Percentiles rank a stretch among this genome's conserved stretches.
phyloP scores from a whole-genome alignment of 2,329 filamentous ascomycete genomes.

The Leptosphaerulina australis region DNA sequence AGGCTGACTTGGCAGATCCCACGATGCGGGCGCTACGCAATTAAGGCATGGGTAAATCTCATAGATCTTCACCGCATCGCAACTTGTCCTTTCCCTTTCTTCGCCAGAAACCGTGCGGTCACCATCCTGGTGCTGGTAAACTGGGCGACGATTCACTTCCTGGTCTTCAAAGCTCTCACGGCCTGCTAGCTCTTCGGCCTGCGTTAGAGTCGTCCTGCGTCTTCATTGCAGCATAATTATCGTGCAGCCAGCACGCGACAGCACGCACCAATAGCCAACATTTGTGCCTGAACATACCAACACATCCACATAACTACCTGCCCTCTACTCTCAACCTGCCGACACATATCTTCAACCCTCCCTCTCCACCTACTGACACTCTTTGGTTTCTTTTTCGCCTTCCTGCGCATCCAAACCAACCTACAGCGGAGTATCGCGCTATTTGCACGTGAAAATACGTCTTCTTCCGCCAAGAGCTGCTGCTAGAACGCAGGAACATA shows the following conservation, averaged over 20 bases:
- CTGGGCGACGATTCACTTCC: slow-evolving; percentile 6
- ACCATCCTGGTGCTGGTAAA: slow-evolving; percentile 11
- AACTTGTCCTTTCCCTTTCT: slow-evolving; percentile 29
- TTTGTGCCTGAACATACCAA: slow-evolving; percentile 36
- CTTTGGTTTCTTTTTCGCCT: slow-evolving; percentile 3
- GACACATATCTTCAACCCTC: slow-evolving; percentile 4
- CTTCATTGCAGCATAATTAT: slow-evolving; percentile 19
- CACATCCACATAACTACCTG: slow-evolving; percentile 23
- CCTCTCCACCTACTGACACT: slow-evolving; percentile 1
- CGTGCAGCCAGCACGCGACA: slow-evolving; percentile 46
- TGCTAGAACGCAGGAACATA: slow-evolving; percentile 15
- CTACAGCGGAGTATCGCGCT: slow-evolving; percentile 19
- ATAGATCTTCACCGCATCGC: slow-evolving; percentile 18
- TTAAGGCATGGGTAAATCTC: slow-evolving; percentile 17
- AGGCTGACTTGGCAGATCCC: slow-evolving; percentile 12
- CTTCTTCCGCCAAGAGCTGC: slow-evolving; percentile 35
- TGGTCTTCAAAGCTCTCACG: neutral
- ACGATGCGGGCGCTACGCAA: slow-evolving; percentile 27
- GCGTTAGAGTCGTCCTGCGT: slow-evolving; percentile 15
- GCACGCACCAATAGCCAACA: slow-evolving; percentile 35
- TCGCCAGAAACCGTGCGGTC: slow-evolving; percentile 3
- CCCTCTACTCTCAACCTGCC: slow-evolving; percentile 12
- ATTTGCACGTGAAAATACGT: slow-evolving; percentile 46
- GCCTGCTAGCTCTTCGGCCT: slow-evolving; percentile 9
- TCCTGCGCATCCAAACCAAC: slow-evolving; percentile 7